Percentiles rank a stretch among this genome's conserved stretches.
These are phyloP conservation scores for Cryphonectria naterciae DNA, from an alignment of 2,329 filamentous ascomycete species.

Conservation along the genomic window DNA sequence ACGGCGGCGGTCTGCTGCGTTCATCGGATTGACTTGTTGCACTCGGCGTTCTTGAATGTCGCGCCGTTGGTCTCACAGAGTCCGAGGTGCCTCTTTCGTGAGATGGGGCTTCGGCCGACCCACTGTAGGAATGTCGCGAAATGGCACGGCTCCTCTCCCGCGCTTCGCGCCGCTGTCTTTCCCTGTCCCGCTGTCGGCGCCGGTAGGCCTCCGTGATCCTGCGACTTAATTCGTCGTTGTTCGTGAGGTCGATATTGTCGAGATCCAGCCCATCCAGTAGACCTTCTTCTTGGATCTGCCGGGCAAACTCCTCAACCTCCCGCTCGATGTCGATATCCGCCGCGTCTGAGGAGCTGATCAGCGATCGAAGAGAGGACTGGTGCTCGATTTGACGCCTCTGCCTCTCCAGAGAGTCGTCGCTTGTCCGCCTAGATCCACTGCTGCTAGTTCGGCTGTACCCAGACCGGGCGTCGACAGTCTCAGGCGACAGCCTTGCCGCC, in stretches of 20 bases:
- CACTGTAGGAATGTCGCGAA: conserved; percentile 42
- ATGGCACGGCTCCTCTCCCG: conserved; percentile 49
- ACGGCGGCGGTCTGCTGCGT: conserved; percentile 55
- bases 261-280: conserved; percentile 86
- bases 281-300: conserved; percentile 85
- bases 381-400: conserved; percentile 73
- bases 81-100: conserved; percentile 35
- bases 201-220: conserved; percentile 88
- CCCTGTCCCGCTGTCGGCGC: conserved; percentile 70
- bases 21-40: conserved; percentile 51
- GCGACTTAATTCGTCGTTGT: conserved; percentile 89
- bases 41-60: conserved; percentile 51
- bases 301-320: conserved; percentile 85
- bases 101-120: conserved; percentile 35
- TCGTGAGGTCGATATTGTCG: conserved; percentile 79
- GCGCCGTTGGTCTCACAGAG: conserved; percentile 43
- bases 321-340: conserved; percentile 80
- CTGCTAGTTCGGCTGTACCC: conserved; percentile 44
- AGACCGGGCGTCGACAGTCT: conserved; percentile 39
- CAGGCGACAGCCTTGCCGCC: conserved; percentile 44
- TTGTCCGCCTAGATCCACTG: conserved; percentile 50
- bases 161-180: conserved; percentile 56
- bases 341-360: conserved; percentile 79
- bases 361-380: conserved; percentile 82
- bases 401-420: conserved; percentile 43